phyloP scores from a whole-genome alignment of 257 asterid species.

The Solanum lycopersicoides region DNA sequence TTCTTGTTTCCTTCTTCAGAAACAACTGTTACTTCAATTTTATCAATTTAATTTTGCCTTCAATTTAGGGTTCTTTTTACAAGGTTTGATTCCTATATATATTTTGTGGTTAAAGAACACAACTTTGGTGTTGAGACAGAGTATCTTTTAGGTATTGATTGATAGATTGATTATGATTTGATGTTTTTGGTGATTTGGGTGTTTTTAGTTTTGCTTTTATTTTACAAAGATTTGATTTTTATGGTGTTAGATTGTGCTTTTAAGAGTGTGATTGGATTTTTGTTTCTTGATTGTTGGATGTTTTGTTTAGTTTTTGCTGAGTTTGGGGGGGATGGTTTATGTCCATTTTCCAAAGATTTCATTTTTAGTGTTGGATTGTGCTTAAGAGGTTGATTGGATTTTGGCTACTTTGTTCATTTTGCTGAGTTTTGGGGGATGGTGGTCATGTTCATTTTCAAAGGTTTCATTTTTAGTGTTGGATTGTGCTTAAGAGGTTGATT shows the following conservation, averaged over 20 bases:
- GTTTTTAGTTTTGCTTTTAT: background rate
- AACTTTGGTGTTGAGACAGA: background rate
- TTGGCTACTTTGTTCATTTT: background rate
- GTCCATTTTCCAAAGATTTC: background rate
- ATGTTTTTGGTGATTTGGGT: background rate
- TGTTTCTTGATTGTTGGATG: no score
- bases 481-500: background rate
- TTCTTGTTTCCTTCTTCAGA: constrained; percentile 17
- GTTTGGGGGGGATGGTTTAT: background rate
- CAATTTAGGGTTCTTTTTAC: constrained; percentile 10
- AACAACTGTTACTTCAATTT: constrained; percentile 25
- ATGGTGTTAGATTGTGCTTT: background rate
- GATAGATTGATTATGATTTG: background rate
- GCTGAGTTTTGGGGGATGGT: background rate
- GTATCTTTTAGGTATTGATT: background rate
- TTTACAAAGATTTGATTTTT: background rate
- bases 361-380: background rate
- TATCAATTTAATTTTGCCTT: constrained; percentile 17
- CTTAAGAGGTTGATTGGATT: background rate
- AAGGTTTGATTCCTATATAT: background rate
- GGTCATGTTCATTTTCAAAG: background rate
- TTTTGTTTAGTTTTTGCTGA: background rate
- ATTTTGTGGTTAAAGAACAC: background rate
- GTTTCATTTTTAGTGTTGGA: background rate
- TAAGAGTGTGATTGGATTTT: background rate